Evolutionary conservation across 2,329 filamentous ascomycete species (phyloP), one percentile per base, ranked within the genome.

Genomic region (Fusarium sp.): DNA sequence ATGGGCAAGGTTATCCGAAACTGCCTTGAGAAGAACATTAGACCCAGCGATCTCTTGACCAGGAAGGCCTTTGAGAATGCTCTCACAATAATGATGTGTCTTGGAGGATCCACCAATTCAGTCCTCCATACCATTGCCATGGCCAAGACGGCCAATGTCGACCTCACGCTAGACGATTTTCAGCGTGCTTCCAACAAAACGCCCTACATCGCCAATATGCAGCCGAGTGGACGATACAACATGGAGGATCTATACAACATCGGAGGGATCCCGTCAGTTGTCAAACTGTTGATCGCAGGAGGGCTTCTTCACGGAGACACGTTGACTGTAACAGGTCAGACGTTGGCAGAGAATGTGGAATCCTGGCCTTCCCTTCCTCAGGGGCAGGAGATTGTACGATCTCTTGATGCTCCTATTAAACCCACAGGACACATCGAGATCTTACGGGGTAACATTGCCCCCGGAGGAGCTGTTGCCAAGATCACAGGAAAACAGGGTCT

Each of bases 401-500:
- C 93, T 0, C 86, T 98, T 6, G 86, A 88, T 16, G 75, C 89
- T 77, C 88, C 88, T 58, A 95, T 97, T 86, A 98, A 98, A 81
- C 74, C 87, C 2, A 94, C 92, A 1, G 95, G 95, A 40, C 95
- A 98, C 82, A 88, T 98, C 64, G 94, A 95, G 83, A 93, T 98
- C 66, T 88, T 98, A 4, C 89, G 90, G 65, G 95, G 95, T 22
- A 97, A 97, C 80, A 88, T 98, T 29, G 94, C 95, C 4, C 95
- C 95, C 1, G 92, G 91, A 14, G 95, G 95, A 33, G 93, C 95
- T 0, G 95, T 98, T 1, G 95, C 95, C 69, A 98, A 98, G 83
- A 98, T 98, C 82, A 98, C 95, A 0, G 95, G 95, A 20, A 98
- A 98, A 82, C 95, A 98, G 82, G 95, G 95, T 3, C 88, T 94